These are phyloP conservation scores for Sarocladiaceae sp. DNA, from an alignment of 2,329 filamentous ascomycete species.

Conservation along the genomic window DNA sequence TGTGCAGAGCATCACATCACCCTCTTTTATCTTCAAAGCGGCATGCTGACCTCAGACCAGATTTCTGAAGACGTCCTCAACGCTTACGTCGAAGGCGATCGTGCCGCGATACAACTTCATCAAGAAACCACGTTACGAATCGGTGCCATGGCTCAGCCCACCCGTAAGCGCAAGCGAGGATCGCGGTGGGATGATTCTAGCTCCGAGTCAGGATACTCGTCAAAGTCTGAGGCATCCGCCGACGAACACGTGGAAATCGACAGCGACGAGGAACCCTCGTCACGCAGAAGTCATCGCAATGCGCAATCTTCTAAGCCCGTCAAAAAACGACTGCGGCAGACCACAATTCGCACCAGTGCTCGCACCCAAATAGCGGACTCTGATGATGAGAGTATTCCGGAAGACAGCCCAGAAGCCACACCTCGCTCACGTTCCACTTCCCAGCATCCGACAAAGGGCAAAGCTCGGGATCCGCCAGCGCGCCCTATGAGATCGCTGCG, in stretches of 20 bases:
- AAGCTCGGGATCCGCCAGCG: neutral
- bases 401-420: neutral
- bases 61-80: neutral
- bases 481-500: neutral
- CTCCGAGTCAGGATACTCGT: neutral
- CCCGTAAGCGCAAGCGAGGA: neutral
- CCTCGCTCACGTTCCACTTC: neutral
- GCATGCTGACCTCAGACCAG: neutral
- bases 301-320: neutral
- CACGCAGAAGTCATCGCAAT: neutral
- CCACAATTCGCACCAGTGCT: neutral
- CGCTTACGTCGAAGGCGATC: neutral
- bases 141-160: neutral
- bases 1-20: no score
- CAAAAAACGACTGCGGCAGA: neutral
- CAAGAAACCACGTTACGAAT: neutral
- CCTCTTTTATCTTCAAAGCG: neutral
- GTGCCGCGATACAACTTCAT: neutral
- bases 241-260: neutral
- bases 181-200: neutral
- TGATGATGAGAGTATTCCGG: neutral
- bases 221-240: neutral
- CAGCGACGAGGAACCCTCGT: neutral
- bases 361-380: neutral
- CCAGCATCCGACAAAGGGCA: neutral